phyloP scores from a whole-genome alignment of 2,329 filamentous ascomycete species.

The Purpureocillium lavendulum region DNA sequence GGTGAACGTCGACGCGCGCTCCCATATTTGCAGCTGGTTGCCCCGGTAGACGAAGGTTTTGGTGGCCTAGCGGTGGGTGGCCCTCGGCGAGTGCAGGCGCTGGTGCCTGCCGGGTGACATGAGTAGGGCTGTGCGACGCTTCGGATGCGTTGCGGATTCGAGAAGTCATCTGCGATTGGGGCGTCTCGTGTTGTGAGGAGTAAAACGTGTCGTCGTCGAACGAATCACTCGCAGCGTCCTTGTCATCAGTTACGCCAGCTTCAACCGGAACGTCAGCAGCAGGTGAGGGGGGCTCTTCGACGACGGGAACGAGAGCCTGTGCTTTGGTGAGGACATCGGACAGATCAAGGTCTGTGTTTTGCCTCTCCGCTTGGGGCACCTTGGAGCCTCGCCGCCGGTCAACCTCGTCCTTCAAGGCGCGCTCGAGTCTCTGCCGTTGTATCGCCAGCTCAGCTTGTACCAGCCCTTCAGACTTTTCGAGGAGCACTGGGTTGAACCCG shows the following conservation, averaged over 20 bases:
- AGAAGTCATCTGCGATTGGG: constrained; percentile 41
- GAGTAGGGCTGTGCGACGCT: constrained; percentile 15
- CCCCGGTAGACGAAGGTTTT: too few species aligned
- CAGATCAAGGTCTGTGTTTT: constrained; percentile 60
- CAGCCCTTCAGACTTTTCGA: constrained; percentile 79
- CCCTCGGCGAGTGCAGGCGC: neutral
- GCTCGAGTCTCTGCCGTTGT: constrained; percentile 75
- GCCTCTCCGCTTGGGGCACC: constrained; percentile 37
- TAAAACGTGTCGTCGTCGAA: constrained; percentile 94
- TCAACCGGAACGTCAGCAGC: constrained; percentile 27
- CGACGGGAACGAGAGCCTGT: constrained; percentile 60
- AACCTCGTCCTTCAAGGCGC: constrained; percentile 65
- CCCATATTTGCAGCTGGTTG: too few species aligned
- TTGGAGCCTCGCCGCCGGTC: constrained; percentile 48
- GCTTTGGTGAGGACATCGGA: constrained; percentile 66
- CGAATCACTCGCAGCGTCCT: constrained; percentile 63
- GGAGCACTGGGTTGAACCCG: constrained; percentile 72
- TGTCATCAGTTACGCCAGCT: constrained; percentile 38
- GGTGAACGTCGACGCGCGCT: too few species aligned
- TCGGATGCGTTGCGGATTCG: constrained; percentile 38
- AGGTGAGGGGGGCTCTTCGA: constrained; percentile 14
- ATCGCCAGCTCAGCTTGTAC: constrained; percentile 74
- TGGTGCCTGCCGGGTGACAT: constrained; percentile 8
- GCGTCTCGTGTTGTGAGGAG: constrained; percentile 85
- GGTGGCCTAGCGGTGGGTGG: too few species aligned